Percentiles rank a stretch among this genome's conserved stretches.
Conservation (phyloP, 306 rosid species). For the Prunus salicina region DNA sequence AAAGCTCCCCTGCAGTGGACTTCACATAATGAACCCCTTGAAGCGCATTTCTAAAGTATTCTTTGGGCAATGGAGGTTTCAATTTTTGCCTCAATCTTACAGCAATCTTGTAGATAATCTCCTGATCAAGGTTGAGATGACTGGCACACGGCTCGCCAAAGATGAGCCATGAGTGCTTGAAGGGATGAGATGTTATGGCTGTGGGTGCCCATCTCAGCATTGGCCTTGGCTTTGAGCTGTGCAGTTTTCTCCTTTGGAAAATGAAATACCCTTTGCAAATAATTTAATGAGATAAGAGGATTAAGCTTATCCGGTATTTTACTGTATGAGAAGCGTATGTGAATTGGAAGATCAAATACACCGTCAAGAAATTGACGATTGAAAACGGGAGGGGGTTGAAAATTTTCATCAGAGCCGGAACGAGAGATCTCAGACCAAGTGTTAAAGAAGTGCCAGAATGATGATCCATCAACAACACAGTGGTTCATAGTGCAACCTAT, state of each 20-base stretch:
- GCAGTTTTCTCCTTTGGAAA: constrained; percentile 27
- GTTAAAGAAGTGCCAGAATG: constrained; percentile 41
- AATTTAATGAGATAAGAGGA: background rate
- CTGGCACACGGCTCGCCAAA: constrained; percentile 23
- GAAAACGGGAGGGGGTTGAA: constrained; percentile 1
- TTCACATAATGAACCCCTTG: background rate
- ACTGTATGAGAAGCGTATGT: background rate
- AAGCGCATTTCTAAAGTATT: constrained; percentile 27
- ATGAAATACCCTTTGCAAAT: constrained; percentile 23
- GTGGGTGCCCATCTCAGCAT: constrained; percentile 1
- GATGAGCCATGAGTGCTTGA: constrained; percentile 28
- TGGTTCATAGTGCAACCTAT: constrained; percentile 35
- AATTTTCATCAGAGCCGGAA: background rate
- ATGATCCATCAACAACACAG: constrained; percentile 21
- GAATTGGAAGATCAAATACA: background rate
- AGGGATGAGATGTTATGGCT: constrained; percentile 30
- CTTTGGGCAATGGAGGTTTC: constrained; percentile 20
- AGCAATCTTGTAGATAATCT: rapidly evolving
- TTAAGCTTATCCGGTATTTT: background rate
- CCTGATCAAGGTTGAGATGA: background rate
- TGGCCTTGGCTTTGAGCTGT: constrained; percentile 34
- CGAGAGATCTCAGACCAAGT: constrained; percentile 40
- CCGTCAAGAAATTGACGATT: constrained; percentile 11
- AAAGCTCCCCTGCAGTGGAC: constrained; percentile 27
- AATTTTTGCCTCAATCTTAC: constrained; percentile 12